Base-by-base conservation (phyloP, 495 filamentous ascomycete genomes). In the Bryoglossum gracile region DNA sequence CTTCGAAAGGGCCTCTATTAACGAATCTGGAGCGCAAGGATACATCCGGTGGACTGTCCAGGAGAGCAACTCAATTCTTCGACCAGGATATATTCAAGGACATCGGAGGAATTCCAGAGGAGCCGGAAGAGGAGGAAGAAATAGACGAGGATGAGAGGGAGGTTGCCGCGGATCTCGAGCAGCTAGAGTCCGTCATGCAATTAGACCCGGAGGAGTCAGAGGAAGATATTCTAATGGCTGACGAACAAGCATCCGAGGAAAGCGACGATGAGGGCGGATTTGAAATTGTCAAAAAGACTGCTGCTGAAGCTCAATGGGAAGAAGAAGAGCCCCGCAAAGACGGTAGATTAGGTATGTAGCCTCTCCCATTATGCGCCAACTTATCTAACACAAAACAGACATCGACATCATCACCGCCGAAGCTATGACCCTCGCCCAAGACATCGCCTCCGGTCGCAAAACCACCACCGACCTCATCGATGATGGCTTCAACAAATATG, bases 381-480 rank as follows among this genome's bases (percentile, higher is more conserved):
- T 23, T 21, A 21, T 19, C 48, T 52, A 52, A 57, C 40, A 43
- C 18, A 56, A 46, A 11, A 53, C 66, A 81, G 89, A 95, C 54
- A 96, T 99, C 70, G 87, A 96, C 64, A 96, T 99, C 58, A 92
- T 97, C 57, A 99, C 92, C 8, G 92, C 90, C 16, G 94, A 99
- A 71, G 92, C 92, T 50, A 99, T 99, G 92, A 89, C 88, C 6
- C 75, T 99, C n/a, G 92, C 92, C 2, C 92, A 97, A 47, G 77
- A 86, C 59, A 79, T 99, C 48, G 92, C 89, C 18, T 83, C 81
- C 0, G 94, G 94, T 18, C 74, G 92, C 59, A 90, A 83, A 62
- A 84, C 82, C 8, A 80, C 75, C 18, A 60, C 80, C 41, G 86
- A 94, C 58, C 65, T 95, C 1, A 65, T 90, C 22, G 94, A 99